phyloP scores from a whole-genome alignment of 495 filamentous ascomycete genomes.

The Lichenothelia convexa region DNA sequence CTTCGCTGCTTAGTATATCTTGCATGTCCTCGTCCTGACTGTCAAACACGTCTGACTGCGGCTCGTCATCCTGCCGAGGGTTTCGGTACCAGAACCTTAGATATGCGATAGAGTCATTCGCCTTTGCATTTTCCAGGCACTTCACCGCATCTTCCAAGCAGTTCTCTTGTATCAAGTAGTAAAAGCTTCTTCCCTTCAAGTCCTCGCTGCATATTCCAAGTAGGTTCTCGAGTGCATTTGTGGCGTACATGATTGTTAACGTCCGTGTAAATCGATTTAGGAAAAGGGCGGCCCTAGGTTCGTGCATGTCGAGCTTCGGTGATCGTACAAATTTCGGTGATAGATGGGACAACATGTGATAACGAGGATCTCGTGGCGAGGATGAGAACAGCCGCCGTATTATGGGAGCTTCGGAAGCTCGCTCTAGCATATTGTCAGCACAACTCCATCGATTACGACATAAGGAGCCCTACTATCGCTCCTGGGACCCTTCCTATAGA shows the following conservation, averaged over 20 bases:
- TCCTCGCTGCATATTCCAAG: conserved; percentile 49
- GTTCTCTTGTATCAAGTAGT: conserved; percentile 61
- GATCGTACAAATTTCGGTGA: conserved; percentile 63
- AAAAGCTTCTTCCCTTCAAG: conserved; percentile 55
- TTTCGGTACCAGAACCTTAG: conserved; percentile 78
- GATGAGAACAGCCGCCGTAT: conserved; percentile 65
- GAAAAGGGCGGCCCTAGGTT: conserved; percentile 69
- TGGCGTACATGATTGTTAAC: conserved; percentile 73
- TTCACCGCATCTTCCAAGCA: conserved; percentile 57
- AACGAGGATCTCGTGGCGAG: conserved; percentile 67
- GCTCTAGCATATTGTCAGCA: conserved; percentile 30
- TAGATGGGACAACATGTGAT: conserved; percentile 77
- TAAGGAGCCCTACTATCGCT: conserved; percentile 47
- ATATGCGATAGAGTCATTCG: conserved; percentile 88
- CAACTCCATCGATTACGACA: background rate
- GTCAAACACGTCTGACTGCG: conserved; percentile 12
- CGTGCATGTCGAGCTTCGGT: conserved; percentile 40
- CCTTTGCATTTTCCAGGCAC: conserved; percentile 69
- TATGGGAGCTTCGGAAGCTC: conserved; percentile 60
- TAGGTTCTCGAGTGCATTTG: conserved; percentile 50
- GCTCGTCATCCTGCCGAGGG: conserved; percentile 34
- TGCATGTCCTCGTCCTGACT: conserved; percentile 18
- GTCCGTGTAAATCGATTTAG: conserved; percentile 76
- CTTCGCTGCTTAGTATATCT: conserved; percentile 14
- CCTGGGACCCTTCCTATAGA: conserved; percentile 49